Conservation (phyloP, 1,284 basidiomycete species). For the Pulchroboletus neoregius region DNA sequence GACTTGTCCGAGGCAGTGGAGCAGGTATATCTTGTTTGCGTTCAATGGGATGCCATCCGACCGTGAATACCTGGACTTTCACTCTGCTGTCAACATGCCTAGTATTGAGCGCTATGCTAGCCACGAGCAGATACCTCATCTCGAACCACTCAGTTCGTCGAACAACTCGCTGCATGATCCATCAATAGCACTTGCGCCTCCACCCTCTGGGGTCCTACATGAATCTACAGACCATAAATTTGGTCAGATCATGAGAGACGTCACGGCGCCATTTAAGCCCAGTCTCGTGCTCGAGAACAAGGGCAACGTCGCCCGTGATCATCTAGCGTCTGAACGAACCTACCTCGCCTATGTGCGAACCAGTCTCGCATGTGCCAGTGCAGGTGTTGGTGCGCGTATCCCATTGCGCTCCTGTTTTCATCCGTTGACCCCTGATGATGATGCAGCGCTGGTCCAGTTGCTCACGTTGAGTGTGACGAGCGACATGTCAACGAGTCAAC, state of each 20-base stretch:
- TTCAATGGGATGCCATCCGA: not conserved
- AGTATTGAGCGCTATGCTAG: slow-evolving; percentile 6
- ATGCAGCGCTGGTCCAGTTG: slow-evolving; percentile 27
- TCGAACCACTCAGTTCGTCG: slow-evolving; percentile 20
- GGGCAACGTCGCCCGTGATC: slow-evolving; percentile 38
- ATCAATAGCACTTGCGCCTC: not conserved
- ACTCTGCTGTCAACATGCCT: slow-evolving; percentile 9
- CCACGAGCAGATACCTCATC: slow-evolving; percentile 20
- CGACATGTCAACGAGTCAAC: not conserved
- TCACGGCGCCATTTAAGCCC: slow-evolving; percentile 12
- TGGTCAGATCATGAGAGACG: not conserved
- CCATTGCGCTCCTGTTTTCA: no score
- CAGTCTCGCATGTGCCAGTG: slow-evolving; percentile 37
- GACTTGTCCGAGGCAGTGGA: no score
- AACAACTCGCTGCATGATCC: slow-evolving; percentile 9
- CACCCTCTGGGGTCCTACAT: not conserved
- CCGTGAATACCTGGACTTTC: not conserved
- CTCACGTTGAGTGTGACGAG: slow-evolving; percentile 15
- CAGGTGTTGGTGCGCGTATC: slow-evolving; percentile 37
- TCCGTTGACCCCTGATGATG: not conserved
- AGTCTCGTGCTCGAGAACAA: slow-evolving; percentile 31
- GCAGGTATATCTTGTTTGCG: not conserved
- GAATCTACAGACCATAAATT: not conserved
- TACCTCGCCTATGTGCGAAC: slow-evolving; percentile 42
- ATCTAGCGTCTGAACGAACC: slow-evolving; percentile 40